phyloP scores from a whole-genome alignment of 352 stramenopile genomes.

The Aphanomyces invadans region DNA sequence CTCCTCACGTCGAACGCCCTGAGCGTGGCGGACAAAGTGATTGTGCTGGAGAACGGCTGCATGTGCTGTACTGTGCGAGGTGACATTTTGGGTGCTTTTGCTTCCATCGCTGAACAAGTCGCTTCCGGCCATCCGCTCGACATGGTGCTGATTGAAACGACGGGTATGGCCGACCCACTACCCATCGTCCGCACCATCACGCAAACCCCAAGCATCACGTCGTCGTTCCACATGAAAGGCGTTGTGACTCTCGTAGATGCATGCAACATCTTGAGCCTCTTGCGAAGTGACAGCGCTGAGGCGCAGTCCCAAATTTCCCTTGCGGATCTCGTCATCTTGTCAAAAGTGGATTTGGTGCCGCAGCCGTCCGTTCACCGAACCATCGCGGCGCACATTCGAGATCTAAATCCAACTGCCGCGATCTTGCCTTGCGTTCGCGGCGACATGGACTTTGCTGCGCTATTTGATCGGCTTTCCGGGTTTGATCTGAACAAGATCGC shows the following conservation, averaged over 20 bases:
- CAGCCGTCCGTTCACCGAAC: constrained; percentile 14
- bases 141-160: constrained; percentile 86
- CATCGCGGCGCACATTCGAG: constrained; percentile 24
- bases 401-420: constrained; percentile 27
- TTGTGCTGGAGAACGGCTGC: constrained; percentile 93
- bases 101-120: constrained; percentile 23
- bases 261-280: constrained; percentile 85
- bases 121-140: constrained; percentile 38
- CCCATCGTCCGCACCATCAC: constrained; percentile 92
- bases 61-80: constrained; percentile 94
- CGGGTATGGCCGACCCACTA: constrained; percentile 78
- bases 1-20: constrained; percentile 64
- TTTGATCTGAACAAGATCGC: constrained; percentile 27
- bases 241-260: constrained; percentile 95
- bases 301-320: constrained; percentile 94
- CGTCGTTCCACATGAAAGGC: constrained; percentile 79
- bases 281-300: constrained; percentile 65
- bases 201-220: constrained; percentile 76
- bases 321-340: constrained; percentile 93
- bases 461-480: constrained; percentile 26
- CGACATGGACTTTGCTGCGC: constrained; percentile 21
- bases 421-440: constrained; percentile 30
- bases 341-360: constrained; percentile 94
- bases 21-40: constrained; percentile 53
- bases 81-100: constrained; percentile 61